Evolutionary conservation across 805 yeast species (phyloP).

Genomic region (Zygoascus ofunaensis): DNA sequence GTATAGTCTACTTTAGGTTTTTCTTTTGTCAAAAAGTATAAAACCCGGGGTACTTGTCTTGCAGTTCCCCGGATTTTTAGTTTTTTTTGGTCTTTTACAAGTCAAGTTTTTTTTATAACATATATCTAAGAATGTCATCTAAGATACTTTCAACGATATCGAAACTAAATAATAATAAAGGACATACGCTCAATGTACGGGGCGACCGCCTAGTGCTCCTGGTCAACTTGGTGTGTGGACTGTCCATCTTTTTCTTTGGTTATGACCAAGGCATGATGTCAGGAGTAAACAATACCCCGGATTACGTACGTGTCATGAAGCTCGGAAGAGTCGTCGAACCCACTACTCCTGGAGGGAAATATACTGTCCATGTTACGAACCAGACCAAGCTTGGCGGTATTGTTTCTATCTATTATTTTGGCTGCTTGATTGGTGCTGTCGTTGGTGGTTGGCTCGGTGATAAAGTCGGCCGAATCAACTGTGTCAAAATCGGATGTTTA

Average conservation of each 20-base stretch:
- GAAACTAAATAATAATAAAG: too few species aligned
- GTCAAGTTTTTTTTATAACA: too few species aligned
- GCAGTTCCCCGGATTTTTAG: too few species aligned
- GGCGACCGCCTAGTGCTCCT: neutral
- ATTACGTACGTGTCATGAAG: slow-evolving; percentile 22
- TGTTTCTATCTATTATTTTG: slow-evolving; percentile 34
- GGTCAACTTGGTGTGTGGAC: slow-evolving; percentile 18
- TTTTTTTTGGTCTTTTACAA: too few species aligned
- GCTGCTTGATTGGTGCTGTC: slow-evolving; percentile 42
- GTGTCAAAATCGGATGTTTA: slow-evolving; percentile 39
- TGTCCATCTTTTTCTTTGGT: slow-evolving; percentile 33
- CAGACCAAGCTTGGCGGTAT: slow-evolving; percentile 19
- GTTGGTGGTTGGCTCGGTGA: slow-evolving; percentile 33
- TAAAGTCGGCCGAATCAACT: slow-evolving; percentile 39
- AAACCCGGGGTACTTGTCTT: too few species aligned
- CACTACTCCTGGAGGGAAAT: neutral
- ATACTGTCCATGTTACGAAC: slow-evolving; percentile 13
- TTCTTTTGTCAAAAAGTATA: too few species aligned
- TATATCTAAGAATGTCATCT: too few species aligned
- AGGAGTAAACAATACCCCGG: slow-evolving; percentile 28
- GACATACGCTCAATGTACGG: neutral
- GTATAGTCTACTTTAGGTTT: too few species aligned
- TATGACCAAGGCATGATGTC: slow-evolving; percentile 39
- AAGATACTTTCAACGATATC: too few species aligned
- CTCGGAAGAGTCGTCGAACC: slow-evolving; percentile 14